Base-by-base conservation (phyloP, 2,329 filamentous ascomycete genomes). In the Paracoccidioides brasiliensis region DNA sequence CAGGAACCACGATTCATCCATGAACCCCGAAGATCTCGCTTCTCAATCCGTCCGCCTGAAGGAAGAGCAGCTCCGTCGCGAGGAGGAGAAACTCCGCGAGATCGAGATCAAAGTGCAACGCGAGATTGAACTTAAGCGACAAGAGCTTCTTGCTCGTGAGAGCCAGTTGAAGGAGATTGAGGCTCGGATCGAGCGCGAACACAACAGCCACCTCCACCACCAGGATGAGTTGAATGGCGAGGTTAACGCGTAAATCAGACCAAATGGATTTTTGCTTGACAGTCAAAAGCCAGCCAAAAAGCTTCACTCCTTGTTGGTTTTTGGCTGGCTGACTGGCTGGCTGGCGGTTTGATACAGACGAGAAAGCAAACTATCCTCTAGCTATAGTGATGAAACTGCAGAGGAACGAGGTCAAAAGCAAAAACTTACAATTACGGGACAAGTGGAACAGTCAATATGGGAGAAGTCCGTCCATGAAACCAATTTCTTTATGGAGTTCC, bases 91-190 rank as follows among this genome's bases (percentile, higher is more conserved):
- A 80, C 85, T 98, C 61, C 88, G 93, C 74, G 93, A 98, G 78
- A 97, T 98, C 71, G 93, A 98, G 73, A 80, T 96, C 78, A 98
- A 98, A 85, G 93, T 98, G 61, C 93, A 98, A 78, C 88, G 93
- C 70, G 93, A 98, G 76, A 98, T 98, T 79, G 95, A 96, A 77
- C 93, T 97, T 82, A 98, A 98, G 83, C 85, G 93, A 77, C 93
- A 98, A 78, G 93, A 98, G 76, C 81, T 98, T 60, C 73, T 98
- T 74, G 93, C 93, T 62, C 90, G 93, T 73, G 93, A 98, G 78
- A 95, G 90, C 68, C 93, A 98, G 78, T 83, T 98, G 66, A 91
- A 93, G 75, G 93, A 98, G 79, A 96, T 98, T 70, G 91, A 97
- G 76, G 91, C 90, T 60, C 86, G 91, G 69, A 96, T 97, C 91